Evolutionary conservation across 1,139 yeast species (phyloP).

Genomic region (Suzukiozyma palmioleophila): DNA sequence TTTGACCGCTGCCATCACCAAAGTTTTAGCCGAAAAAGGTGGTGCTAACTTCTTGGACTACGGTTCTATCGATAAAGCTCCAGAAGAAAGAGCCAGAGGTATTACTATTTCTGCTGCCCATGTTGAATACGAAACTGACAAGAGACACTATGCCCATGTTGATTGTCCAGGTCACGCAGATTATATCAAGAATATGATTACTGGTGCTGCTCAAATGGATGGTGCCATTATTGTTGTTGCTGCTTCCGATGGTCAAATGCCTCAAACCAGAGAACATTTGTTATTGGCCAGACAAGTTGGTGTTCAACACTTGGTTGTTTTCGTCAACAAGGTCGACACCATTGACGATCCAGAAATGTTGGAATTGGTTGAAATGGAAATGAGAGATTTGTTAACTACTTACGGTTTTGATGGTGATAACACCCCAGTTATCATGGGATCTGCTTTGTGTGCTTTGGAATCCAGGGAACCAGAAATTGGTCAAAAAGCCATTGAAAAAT

Average conservation of each 20-base stretch:
- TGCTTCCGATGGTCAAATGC: slow-evolving; percentile 99
- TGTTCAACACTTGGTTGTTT: slow-evolving; percentile 94
- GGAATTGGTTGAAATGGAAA: slow-evolving; percentile 99
- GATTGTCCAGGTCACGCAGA: slow-evolving; percentile 99
- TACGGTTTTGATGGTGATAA: slow-evolving; percentile 98
- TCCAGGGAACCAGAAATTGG: slow-evolving; percentile 90
- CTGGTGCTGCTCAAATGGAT: slow-evolving; percentile 99
- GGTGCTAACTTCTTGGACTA: slow-evolving; percentile 94
- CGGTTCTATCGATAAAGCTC: slow-evolving; percentile 93
- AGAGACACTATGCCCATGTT: slow-evolving; percentile 94
- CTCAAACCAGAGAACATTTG: slow-evolving; percentile 98
- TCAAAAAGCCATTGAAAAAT: slow-evolving; percentile 72
- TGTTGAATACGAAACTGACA: slow-evolving; percentile 89
- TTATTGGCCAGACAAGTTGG: slow-evolving; percentile 99
- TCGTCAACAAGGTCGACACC: slow-evolving; percentile 96
- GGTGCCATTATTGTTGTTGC: slow-evolving; percentile 99
- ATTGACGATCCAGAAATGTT: slow-evolving; percentile 99
- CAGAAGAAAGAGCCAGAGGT: slow-evolving; percentile 99
- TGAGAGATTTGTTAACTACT: slow-evolving; percentile 88
- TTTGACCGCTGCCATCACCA: slow-evolving; percentile 97
- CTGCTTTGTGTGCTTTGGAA: slow-evolving; percentile 96
- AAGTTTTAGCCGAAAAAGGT: slow-evolving; percentile 81
- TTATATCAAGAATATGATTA: slow-evolving; percentile 97
- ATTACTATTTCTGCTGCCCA: slow-evolving; percentile 97
- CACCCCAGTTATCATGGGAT: slow-evolving; percentile 97